Evolutionary conservation across 495 filamentous ascomycete genomes (phyloP), one percentile per base, ranked within the genome.

Genomic region (Evernia prunastri): DNA sequence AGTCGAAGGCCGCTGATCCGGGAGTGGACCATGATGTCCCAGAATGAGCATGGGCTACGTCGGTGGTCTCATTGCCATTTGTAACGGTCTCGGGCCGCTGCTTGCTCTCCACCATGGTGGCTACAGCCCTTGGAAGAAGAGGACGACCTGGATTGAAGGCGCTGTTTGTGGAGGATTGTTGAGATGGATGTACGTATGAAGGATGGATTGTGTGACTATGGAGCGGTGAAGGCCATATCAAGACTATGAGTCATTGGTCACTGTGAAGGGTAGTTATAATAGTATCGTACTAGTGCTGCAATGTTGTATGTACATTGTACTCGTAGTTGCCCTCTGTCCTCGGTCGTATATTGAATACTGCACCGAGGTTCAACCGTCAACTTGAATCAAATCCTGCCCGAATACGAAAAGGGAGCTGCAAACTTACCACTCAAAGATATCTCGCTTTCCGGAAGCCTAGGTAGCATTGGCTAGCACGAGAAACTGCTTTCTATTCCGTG

Each of bases 1-100:
- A 67, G 29, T 69, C 67, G 58, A 69, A 67, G 31, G 64, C 64
- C 37, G 67, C 67, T 31, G 67, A 31, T 25, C 65, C 67, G 1
- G 67, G 65, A n/a, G 45, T 43, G n/a, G 62, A 65, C 66, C 66
- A 68, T 11, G 36, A 12, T 2, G 39, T 13, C 4, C 10, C 36
- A 33, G 54, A 31, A 37, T 18, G 20, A 36, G 25, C 35, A 13
- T 15, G 25, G 0, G 31, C 8, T 0, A 17, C 51, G 15, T 60
- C 57, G 36, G 36, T 3, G 5, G 11, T 58, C 33, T 65, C 25
- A n/a, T 31, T 49, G 58, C 56, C 43, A 45, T 65, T 61, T 20
- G 36, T 20, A 3, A 43, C 10, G 31, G 15, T 12, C 35, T 53
- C 6, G 12, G 49, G 9, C 33, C 17, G 17, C 42, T 36, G 31